Evolutionary conservation across 1,284 basidiomycete genomes (phyloP), one percentile per base, ranked within the genome.

Genomic region (Cryptococcus hybrid): DNA sequence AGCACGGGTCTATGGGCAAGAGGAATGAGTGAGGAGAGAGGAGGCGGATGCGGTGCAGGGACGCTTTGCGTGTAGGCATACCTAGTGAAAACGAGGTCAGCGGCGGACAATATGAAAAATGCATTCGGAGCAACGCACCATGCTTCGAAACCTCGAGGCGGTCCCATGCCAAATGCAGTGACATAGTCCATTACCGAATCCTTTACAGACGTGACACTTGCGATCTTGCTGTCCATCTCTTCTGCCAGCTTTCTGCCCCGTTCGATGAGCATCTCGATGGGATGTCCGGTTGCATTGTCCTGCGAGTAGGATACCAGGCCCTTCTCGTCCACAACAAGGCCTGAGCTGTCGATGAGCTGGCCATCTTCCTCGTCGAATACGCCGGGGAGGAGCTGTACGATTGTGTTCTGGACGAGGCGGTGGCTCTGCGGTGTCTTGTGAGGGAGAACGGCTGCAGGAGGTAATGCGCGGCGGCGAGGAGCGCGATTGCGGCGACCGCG

Each of bases 111-210:
- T 12, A 13, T 50, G 35, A 11, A 24, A 24, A 24, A 24, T 24
- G 24, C 24, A 24, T 42, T 42, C 6, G 15, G 34, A 8, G 15
- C 30, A 8, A 62, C 71, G 55, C 42, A 72, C 75, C 75, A 77
- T 7, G 45, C 18, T 7, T 73, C 69, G 49, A 75, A 75, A 1
- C 73, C 74, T 39, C 61, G 60, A 1, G 75, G 74, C 11, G 75
- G 73, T 38, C 61, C 51, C 65, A 74, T 68, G 7, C 62, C 60
- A 39, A 65, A 75, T 0, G 62, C 65, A 18, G 54, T 38, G 39
- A 55, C 48, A 55, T 77, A 76, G 58, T 75, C 72, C 12, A 57
- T 52, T 4, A 65, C 68, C 2, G 71, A 68, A 50, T 73, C 68
- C 37, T 67, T 47, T n/a, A 74, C 51, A 3, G 54, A 57, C 30